Evolutionary conservation across 1,284 basidiomycete species (phyloP), one percentile per base, ranked within the genome.

Genomic region (Phellopilus nigrolimitatus): DNA sequence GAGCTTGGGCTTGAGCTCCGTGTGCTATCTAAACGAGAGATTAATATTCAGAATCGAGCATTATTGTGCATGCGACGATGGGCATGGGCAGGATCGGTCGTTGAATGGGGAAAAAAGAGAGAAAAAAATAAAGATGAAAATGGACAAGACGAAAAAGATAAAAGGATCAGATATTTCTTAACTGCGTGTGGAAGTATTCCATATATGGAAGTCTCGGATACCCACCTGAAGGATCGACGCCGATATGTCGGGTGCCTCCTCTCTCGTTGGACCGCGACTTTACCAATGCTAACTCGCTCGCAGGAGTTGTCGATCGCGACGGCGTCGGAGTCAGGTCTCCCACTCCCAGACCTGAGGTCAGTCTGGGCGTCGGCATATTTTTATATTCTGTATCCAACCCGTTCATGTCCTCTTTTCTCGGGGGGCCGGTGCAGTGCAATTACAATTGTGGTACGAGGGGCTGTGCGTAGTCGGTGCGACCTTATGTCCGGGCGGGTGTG

Each of bases 301-400:
- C 44, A n/a, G 52, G 52, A 19, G 41, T 54, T 15, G 41, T 45
- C n/a, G 47, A 22, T 5, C 52, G 47, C 15, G 52, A 54, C 27
- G 24, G 52, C 22, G 52, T 54, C 17, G 47, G 52, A 15, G 52
- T 54, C 31, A 46, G 19, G 21, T 49, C 52, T 24, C 22, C 52
- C 31, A 33, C 39, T 17, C 15, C 24, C 13, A 25, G n/a, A 33
- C 31, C 24, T 8, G 40, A 15, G 10, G 27, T 51, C 42, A 38
- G 22, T 25, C 8, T 46, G 10, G 34, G n/a, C n/a, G n/a, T n/a
- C n/a, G n/a, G n/a, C n/a, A n/a, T n/a, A n/a, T n/a, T n/a, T n/a
- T n/a, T n/a, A n/a, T n/a, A n/a, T n/a, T n/a, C n/a, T n/a, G n/a
- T n/a, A n/a, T n/a, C n/a, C n/a, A n/a, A n/a, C n/a, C n/a, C n/a